Conservation (phyloP, 352 stramenopile genomes). For the Pythium plurisporium region DNA sequence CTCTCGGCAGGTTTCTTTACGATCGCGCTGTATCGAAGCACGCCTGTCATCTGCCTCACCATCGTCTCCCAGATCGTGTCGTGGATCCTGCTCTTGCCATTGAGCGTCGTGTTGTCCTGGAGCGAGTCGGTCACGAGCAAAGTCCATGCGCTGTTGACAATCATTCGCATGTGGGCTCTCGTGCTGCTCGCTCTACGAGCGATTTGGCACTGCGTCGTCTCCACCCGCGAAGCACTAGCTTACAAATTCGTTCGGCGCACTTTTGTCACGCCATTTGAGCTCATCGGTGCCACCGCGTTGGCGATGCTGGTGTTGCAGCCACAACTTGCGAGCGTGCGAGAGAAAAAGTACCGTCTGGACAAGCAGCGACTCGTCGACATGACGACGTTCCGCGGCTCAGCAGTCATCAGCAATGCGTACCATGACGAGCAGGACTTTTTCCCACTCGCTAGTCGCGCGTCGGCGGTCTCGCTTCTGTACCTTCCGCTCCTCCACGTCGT, state of each 20-base stretch:
- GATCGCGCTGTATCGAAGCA: slow-evolving; percentile 32
- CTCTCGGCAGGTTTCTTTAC: slow-evolving; percentile 25
- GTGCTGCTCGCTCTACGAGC: slow-evolving; percentile 33
- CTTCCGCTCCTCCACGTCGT: slow-evolving; percentile 9
- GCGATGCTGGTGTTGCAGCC: slow-evolving; percentile 1
- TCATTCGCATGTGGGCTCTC: slow-evolving; percentile 33
- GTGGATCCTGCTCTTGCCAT: slow-evolving; percentile 47
- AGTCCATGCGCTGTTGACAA: slow-evolving; percentile 34
- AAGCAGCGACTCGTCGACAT: slow-evolving; percentile 18
- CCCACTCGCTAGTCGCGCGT: slow-evolving; percentile 14
- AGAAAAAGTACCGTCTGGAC: slow-evolving; percentile 21
- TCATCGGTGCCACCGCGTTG: slow-evolving; percentile 8
- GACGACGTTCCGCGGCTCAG: slow-evolving; percentile 3
- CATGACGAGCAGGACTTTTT: slow-evolving; percentile 21
- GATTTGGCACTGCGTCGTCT: slow-evolving; percentile 32
- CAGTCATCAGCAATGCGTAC: slow-evolving; percentile 20
- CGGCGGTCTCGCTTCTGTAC: slow-evolving; percentile 14
- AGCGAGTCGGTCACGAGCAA: slow-evolving; percentile 15
- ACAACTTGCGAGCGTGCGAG: slow-evolving; percentile 14
- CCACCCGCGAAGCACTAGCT: slow-evolving; percentile 23
- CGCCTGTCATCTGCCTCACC: slow-evolving; percentile 30
- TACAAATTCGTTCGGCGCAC: slow-evolving; percentile 26
- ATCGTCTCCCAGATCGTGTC: slow-evolving; percentile 36
- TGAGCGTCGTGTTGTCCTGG: slow-evolving; percentile 26
- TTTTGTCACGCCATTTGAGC: slow-evolving; percentile 30